Base-by-base conservation (phyloP, 83 land plant genomes). In the Picea engelmannii region DNA sequence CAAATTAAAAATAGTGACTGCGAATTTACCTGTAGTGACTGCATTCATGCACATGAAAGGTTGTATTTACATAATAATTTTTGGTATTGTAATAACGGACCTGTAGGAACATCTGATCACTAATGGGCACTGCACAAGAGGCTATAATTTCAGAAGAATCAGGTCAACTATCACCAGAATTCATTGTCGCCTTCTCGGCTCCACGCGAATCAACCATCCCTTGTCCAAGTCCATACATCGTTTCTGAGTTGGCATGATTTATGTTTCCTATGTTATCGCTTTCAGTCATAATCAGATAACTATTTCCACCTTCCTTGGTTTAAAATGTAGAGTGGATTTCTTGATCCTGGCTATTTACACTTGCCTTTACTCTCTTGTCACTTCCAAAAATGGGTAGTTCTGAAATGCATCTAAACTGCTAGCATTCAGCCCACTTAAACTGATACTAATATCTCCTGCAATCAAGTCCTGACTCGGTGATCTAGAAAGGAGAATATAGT, bases 381-480 rank as follows among this genome's bases (percentile, higher is more conserved):
- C 67, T 65, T 18, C 87, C 87, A 25, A 88, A 85, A 88, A 83
- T 4, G 92, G 88, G 79, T 82, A 84, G 66, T 81, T 92, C 71
- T 89, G 91, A 78, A 92, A 90, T 24, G 89, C 91, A 85, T 90
- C 95, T 65, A 87, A 74, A 81, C 95, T 92, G 87, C 83, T 90
- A 5, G 90, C 89, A 64, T 90, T 85, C 23, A 92, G 78, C 62
- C 91, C 86, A 67, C 89, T 79, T 17, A 87, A 82, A 81, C 94
- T 91, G 52, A 83, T 65, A 18, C 60, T 35, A 52, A 40, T 83
- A 52, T 92, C 95, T n/a, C 85, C 84, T 55, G 87, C 68, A 35
- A 85, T 81, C 15, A 85, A 38, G 67, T 88, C 89, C 60, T 75
- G 79, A 24, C 76, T 66, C 63, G 85, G 87, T 78, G 79, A 87